Percentiles rank a stretch among this genome's conserved stretches.
phyloP scores from a whole-genome alignment of 148 eudicot genomes.

The Rheum nobile region DNA sequence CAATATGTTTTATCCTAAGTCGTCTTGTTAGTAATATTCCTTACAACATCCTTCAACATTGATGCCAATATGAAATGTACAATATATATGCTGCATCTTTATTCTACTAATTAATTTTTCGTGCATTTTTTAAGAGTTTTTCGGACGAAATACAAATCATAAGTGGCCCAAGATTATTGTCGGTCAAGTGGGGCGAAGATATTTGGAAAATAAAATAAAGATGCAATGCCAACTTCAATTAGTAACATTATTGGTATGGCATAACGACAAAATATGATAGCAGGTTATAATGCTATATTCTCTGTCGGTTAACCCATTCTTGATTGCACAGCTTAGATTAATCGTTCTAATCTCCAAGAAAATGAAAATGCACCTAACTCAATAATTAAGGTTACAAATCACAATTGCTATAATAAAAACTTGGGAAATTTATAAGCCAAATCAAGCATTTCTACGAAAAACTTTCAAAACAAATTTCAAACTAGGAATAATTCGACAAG shows the following conservation, averaged over 20 bases:
- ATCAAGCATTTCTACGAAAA: background rate
- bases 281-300: background rate
- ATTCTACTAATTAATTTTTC: background rate
- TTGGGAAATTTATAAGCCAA: background rate
- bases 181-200: background rate
- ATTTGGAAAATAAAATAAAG: background rate
- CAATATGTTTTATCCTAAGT: too few relatives aligned
- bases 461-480: background rate
- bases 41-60: background rate
- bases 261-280: background rate
- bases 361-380: slow-evolving; percentile 3
- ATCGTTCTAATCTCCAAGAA: background rate
- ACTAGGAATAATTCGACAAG: background rate
- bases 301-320: background rate
- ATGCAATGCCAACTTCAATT: background rate
- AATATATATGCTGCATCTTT: background rate
- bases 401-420: background rate
- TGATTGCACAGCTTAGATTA: background rate
- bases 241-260: background rate
- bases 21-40: too few relatives aligned
- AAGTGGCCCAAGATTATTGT: slow-evolving; percentile 1
- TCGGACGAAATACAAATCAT: background rate
- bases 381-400: background rate
- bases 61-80: background rate
- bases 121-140: background rate